Conservation (phyloP, 768 basidiomycete species). For the Leccinum aurantiacum region DNA sequence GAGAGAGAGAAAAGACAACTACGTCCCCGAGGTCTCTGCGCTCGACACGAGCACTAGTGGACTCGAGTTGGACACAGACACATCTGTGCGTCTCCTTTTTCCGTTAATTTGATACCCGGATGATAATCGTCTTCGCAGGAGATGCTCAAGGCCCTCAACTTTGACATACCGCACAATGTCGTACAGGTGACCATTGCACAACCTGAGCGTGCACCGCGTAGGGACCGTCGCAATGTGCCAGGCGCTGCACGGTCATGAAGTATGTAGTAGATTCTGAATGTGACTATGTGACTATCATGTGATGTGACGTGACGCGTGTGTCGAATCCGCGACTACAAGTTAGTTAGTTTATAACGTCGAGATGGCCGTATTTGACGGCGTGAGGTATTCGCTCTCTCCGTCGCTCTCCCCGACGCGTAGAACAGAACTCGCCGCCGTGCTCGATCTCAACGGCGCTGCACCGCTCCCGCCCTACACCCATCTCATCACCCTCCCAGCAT, state of each 20-base stretch:
- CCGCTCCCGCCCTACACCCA: conserved; percentile 51
- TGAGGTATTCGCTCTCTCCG: conserved; percentile 49
- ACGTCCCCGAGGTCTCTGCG: conserved; percentile 97
- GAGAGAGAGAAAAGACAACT: conserved; percentile 98
- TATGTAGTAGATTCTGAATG: neutral
- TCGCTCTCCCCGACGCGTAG: conserved; percentile 45
- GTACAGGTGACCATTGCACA: conserved; percentile 60
- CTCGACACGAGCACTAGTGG: conserved; percentile 75
- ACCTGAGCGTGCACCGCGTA: conserved; percentile 69
- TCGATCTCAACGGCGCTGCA: conserved; percentile 55
- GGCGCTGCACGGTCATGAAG: conserved; percentile 61
- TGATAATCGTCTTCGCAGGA: conserved; percentile 47
- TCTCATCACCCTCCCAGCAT: conserved; percentile 50
- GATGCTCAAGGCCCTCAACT: conserved; percentile 89
- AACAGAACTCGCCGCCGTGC: conserved; percentile 45
- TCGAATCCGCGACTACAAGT: neutral
- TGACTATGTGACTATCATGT: neutral
- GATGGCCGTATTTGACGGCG: conserved; percentile 41
- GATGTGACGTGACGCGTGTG: neutral
- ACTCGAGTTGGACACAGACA: conserved; percentile 88
- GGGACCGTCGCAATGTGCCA: conserved; percentile 78
- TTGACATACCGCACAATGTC: conserved; percentile 84
- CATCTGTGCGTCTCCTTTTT: conserved; percentile 64
- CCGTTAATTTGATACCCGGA: neutral
- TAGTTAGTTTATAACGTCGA: neutral